phyloP scores from a whole-genome alignment of 306 rosid genomes.

The Notholithocarpus densiflorus region DNA sequence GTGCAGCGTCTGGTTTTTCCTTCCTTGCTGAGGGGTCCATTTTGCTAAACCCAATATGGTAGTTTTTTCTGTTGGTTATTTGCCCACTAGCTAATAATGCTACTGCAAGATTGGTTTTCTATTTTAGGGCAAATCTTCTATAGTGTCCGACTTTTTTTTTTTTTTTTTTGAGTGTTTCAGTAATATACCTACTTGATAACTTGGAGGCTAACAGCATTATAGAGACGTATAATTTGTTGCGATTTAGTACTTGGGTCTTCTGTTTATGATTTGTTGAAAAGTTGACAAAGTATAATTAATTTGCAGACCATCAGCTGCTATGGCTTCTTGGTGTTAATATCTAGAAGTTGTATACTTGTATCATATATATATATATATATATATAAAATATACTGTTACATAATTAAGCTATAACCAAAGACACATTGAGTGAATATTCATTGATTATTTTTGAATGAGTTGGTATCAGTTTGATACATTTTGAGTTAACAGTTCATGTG shows the following conservation, averaged over 20 bases:
- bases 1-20: constrained; percentile 34
- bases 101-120: constrained; percentile 3
- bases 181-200: not conserved
- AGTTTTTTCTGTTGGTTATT: constrained; percentile 43
- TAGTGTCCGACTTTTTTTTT: not conserved
- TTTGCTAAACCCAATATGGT: constrained; percentile 17
- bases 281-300: not conserved
- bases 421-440: not conserved
- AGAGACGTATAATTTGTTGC: not conserved
- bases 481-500: no score
- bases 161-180: not conserved
- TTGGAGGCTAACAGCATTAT: not conserved
- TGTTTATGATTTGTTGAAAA: no score
- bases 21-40: constrained; percentile 19
- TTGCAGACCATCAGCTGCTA: not conserved
- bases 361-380: no score
- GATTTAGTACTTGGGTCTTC: not conserved
- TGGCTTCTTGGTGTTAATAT: no score
- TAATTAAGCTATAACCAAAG: not conserved
- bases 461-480: no score
- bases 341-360: no score
- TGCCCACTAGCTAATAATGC: not conserved
- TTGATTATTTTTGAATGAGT: not conserved
- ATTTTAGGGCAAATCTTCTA: constrained; percentile 14
- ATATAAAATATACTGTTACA: not conserved